Base-by-base conservation (phyloP, 306 rosid species). In the Casuarina cunninghamiana region DNA sequence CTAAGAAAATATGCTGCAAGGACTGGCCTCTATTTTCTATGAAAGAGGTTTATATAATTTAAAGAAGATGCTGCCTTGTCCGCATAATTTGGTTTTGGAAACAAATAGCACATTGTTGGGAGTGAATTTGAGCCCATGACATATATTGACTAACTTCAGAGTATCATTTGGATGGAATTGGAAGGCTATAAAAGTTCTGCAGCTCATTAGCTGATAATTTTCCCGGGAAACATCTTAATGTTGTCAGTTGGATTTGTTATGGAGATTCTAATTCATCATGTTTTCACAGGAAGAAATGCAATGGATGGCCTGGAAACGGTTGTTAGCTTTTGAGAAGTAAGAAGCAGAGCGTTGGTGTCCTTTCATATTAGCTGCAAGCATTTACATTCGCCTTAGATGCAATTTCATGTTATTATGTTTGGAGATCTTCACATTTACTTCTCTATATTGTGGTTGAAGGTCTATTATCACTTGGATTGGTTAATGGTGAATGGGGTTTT, bases 311-410 rank as follows among this genome's bases (percentile, higher is more conserved):
- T 92, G 97, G 97, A 92, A 88, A 83, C 91, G 85, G 79, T 84
- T 94, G 77, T 72, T 94, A 79, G 87, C 93, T 77, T 94, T 94
- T 78, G 98, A 92, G 83, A 94, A 89, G 98, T 94, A 85, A 90
- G 97, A 75, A 86, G 54, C 68, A 53, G 5, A 2, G 19, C 72
- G 13, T 8, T 53, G 42, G 53, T 62, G 43, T 44, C 41, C 5
- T 51, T 62, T 68, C 10, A 49, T 35, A 48, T 41, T 21, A 5
- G 21, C n/a, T 41, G 71, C 71, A 3, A 16, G 71, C 50, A 13
- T 66, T 44, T 66, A 41, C 10, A 42, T 42, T 66, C 2, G 6
- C 16, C 71, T 39, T 11, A 42, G 15, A 42, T n/a, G 48, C 42
- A 17, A 17, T 61, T 66, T 58, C 65, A 58, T 66, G 50, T 42